Percentiles rank a stretch among this genome's conserved stretches.
phyloP scores from a whole-genome alignment of 495 filamentous ascomycete genomes.

The Aspergillus baeticus region DNA sequence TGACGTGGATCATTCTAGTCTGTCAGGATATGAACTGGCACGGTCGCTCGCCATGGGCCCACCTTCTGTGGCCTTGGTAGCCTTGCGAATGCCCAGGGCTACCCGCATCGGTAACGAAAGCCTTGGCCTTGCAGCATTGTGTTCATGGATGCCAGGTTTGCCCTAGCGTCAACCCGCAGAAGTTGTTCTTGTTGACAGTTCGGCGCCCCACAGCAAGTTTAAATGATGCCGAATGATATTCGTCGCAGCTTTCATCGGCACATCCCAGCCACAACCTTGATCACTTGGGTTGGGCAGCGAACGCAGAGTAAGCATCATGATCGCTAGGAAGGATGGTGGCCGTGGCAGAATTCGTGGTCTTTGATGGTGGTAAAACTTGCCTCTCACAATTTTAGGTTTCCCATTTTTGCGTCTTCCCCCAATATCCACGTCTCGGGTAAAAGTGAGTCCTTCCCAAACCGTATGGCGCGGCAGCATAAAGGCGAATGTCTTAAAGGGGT shows the following conservation, averaged over 20 bases:
- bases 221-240: conserved; percentile 6
- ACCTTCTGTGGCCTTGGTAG: conserved; percentile 24
- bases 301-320: conserved; percentile 18
- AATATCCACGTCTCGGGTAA: background rate
- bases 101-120: conserved; percentile 12
- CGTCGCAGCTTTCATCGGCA: conserved; percentile 22
- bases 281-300: conserved; percentile 28
- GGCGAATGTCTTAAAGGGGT: background rate
- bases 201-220: conserved; percentile 20
- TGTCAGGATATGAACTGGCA: conserved; percentile 26
- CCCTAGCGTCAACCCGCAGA: conserved; percentile 18
- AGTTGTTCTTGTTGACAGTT: conserved; percentile 21
- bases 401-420: conserved; percentile 10
- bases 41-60: conserved; percentile 22
- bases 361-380: conserved; percentile 1
- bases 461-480: conserved; percentile 11
- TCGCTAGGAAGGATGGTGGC: conserved; percentile 1
- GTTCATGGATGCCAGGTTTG: conserved; percentile 6
- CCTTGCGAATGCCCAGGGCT: conserved; percentile 20
- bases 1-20: conserved; percentile 28
- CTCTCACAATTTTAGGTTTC: conserved; percentile 11
- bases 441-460: conserved; percentile 8
- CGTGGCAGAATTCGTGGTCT: background rate
- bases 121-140: conserved; percentile 14
- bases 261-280: conserved; percentile 19